phyloP scores from a whole-genome alignment of 1,284 basidiomycete genomes.

The Macrocystidia cucumis region DNA sequence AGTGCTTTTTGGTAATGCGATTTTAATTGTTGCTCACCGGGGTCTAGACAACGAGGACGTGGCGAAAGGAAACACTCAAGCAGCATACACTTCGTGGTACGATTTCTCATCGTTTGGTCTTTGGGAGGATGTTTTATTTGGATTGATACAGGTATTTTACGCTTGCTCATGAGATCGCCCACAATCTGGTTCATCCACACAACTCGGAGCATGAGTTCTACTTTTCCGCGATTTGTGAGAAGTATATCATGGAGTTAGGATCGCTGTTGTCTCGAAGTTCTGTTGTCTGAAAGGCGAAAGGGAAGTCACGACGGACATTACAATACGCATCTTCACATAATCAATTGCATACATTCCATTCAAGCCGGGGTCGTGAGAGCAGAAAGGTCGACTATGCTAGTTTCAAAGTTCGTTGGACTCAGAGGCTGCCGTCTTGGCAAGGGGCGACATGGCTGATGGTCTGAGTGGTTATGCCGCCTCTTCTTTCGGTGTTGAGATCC shows the following conservation, averaged over 20 bases:
- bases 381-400: too few relatives aligned
- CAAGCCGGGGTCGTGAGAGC: too few relatives aligned
- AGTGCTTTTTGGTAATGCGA: conserved; percentile 17
- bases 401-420: too few relatives aligned
- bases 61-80: conserved; percentile 41
- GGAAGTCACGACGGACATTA: too few relatives aligned
- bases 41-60: conserved; percentile 76
- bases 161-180: conserved; percentile 87
- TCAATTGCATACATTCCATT: too few relatives aligned
- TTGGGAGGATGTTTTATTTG: too few relatives aligned
- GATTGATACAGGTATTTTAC: conserved; percentile 90
- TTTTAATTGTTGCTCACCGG: conserved; percentile 6
- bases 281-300: too few relatives aligned
- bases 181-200: conserved; percentile 74
- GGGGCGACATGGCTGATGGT: too few relatives aligned
- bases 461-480: too few relatives aligned
- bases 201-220: conserved; percentile 91
- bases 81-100: conserved; percentile 78
- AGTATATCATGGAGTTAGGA: conserved; percentile 30
- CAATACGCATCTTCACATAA: too few relatives aligned
- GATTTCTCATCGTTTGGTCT: conserved; percentile 10
- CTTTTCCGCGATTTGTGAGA: conserved; percentile 86
- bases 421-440: too few relatives aligned
- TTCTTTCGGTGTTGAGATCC: too few relatives aligned
- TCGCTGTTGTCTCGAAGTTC: conserved; percentile 12